These are phyloP conservation scores for Spraguea lophii DNA, from an alignment of 371 early-diverging fungal genomes.

Conservation along the genomic window DNA sequence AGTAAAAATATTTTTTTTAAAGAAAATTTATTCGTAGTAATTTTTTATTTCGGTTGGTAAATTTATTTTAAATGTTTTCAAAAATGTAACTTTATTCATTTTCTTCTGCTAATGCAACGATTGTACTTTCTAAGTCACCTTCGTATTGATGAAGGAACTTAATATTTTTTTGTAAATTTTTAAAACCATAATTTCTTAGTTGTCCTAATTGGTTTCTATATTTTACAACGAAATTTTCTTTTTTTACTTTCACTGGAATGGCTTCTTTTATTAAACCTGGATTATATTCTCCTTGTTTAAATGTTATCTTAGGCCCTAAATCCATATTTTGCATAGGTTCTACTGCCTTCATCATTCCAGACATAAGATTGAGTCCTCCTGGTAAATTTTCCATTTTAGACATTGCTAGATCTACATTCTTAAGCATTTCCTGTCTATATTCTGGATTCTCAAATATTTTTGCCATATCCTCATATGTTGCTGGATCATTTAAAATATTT, in stretches of 20 bases:
- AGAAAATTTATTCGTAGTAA: too few species aligned
- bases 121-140: constrained; percentile 39
- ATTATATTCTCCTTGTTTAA: constrained; percentile 24
- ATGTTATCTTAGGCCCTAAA: constrained; percentile 1
- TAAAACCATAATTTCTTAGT: constrained; percentile 42
- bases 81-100: too few species aligned
- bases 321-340: constrained; percentile 31
- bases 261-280: constrained; percentile 4
- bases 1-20: too few species aligned
- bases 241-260: constrained; percentile 20
- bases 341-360: constrained; percentile 41
- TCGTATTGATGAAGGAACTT: constrained; percentile 25
- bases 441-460: constrained; percentile 39
- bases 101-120: constrained; percentile 13
- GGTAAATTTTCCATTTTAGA: constrained; percentile 46
- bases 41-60: too few species aligned
- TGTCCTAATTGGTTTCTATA: constrained; percentile 39
- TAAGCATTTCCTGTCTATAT: constrained; percentile 43
- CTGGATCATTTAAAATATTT: constrained; percentile 37
- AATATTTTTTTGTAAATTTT: constrained; percentile 28
- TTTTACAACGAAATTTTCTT: constrained; percentile 32
- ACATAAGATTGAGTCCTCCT: constrained; percentile 45
- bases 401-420: constrained; percentile 47
- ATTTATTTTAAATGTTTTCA: too few species aligned
- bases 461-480: constrained; percentile 41